These are phyloP conservation scores for Erodium chrysanthum DNA, from an alignment of 441 rosid species.

Conservation along the genomic window DNA sequence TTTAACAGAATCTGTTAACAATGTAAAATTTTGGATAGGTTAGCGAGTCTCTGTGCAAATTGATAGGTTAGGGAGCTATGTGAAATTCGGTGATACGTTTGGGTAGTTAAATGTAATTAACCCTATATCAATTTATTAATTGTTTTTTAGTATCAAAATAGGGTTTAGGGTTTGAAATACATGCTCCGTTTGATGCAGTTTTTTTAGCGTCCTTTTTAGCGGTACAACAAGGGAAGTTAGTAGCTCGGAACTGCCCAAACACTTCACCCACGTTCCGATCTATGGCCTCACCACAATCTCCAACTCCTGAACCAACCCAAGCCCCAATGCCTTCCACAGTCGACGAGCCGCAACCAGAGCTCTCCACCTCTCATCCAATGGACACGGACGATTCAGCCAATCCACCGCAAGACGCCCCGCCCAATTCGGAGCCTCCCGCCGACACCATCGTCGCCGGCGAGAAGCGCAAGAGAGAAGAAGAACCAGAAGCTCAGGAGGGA, in stretches of 20 bases:
- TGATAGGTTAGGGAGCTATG: no score
- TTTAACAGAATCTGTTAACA: no score
- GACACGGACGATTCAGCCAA: background rate
- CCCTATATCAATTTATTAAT: no score
- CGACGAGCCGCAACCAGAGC: background rate
- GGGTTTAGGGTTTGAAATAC: background rate
- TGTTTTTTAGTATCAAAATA: no score
- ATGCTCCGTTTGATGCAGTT: no score
- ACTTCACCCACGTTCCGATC: background rate
- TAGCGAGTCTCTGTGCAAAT: no score
- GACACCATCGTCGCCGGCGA: conserved; percentile 23
- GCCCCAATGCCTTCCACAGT: background rate
- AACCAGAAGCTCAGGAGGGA: background rate
- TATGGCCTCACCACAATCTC: background rate
- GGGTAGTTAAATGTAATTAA: no score
- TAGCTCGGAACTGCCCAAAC: background rate
- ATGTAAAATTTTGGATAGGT: no score
- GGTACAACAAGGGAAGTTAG: background rate
- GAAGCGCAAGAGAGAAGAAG: conserved; percentile 57
- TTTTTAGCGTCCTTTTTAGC: background rate
- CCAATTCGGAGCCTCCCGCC: no score
- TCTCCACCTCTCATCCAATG: background rate
- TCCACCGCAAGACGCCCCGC: background rate
- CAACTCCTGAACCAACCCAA: background rate
- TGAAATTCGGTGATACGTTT: no score